These are phyloP conservation scores for Hanseniaspora sp. DNA, from an alignment of 1,139 yeast genomes.

Conservation along the genomic window DNA sequence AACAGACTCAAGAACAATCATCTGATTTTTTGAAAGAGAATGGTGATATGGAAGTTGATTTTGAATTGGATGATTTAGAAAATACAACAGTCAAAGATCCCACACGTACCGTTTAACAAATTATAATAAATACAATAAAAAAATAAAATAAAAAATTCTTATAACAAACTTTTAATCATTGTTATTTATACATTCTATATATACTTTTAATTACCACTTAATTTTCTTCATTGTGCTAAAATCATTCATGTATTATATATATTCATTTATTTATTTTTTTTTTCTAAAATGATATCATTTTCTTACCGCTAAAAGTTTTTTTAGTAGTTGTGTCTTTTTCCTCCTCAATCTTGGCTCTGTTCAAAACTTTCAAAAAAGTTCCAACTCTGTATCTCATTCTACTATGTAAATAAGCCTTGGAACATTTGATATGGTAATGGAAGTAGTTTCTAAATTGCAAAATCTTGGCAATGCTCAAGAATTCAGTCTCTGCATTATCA, in stretches of 20 bases:
- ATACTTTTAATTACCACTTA: too few species aligned
- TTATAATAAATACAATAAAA: too few species aligned
- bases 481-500: conserved; percentile 42
- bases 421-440: conserved; percentile 96
- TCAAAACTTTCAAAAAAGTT: conserved; percentile 86
- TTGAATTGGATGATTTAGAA: conserved; percentile 8
- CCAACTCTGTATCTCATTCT: conserved; percentile 94
- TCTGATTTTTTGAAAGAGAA: not conserved
- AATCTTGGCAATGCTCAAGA: conserved; percentile 60
- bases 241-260: not conserved
- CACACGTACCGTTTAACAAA: too few species aligned
- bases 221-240: too few species aligned
- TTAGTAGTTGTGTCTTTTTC: conserved; percentile 37
- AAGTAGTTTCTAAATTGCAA: conserved; percentile 89
- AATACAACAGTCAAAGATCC: not conserved
- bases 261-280: not conserved
- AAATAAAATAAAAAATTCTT: too few species aligned
- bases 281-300: conserved; percentile 23
- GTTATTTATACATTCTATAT: too few species aligned
- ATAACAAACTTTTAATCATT: too few species aligned
- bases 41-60: not conserved
- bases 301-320: conserved; percentile 30
- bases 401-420: conserved; percentile 96
- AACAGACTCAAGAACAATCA: not conserved
- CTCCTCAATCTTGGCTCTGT: conserved; percentile 92